phyloP scores from a whole-genome alignment of 75 land plant species.

The Cupressus sempervirens region DNA sequence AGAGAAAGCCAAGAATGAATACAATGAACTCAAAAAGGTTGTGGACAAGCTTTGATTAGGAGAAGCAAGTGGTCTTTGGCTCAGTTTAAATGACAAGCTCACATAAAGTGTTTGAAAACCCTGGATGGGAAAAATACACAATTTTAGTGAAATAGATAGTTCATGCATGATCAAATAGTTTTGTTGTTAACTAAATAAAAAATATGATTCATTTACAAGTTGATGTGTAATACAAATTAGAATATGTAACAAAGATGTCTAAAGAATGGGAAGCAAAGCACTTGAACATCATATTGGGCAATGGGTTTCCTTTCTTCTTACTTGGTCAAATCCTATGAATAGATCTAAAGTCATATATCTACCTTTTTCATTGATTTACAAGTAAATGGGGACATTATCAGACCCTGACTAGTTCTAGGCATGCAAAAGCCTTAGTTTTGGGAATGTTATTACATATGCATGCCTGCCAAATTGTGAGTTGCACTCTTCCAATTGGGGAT shows the following conservation, averaged over 20 bases:
- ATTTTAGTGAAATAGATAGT: neutral
- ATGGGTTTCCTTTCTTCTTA: no score
- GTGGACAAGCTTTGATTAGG: slow-evolving; percentile 67
- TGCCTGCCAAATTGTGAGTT: no score
- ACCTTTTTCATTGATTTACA: no score
- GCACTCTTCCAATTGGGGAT: no score
- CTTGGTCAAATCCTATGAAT: no score
- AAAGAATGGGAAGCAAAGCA: slow-evolving; percentile 58
- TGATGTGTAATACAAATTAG: slow-evolving; percentile 73
- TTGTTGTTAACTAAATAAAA: neutral
- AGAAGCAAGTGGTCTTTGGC: slow-evolving; percentile 49
- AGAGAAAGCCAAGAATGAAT: slow-evolving; percentile 57
- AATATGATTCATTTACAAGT: slow-evolving; percentile 41
- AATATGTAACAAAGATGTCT: slow-evolving; percentile 59
- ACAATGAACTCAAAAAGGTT: slow-evolving; percentile 56
- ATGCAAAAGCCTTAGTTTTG: no score
- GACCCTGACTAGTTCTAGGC: no score
- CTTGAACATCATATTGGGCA: slow-evolving; percentile 59
- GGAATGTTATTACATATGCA: no score
- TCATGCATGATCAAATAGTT: slow-evolving; percentile 1
- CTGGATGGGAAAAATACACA: neutral
- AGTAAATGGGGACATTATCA: no score
- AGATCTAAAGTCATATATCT: no score
- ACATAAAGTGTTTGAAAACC: neutral
- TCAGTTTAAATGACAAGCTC: no score